phyloP scores from a whole-genome alignment of 2,329 filamentous ascomycete genomes.

The Aspergillus ochraceus region DNA sequence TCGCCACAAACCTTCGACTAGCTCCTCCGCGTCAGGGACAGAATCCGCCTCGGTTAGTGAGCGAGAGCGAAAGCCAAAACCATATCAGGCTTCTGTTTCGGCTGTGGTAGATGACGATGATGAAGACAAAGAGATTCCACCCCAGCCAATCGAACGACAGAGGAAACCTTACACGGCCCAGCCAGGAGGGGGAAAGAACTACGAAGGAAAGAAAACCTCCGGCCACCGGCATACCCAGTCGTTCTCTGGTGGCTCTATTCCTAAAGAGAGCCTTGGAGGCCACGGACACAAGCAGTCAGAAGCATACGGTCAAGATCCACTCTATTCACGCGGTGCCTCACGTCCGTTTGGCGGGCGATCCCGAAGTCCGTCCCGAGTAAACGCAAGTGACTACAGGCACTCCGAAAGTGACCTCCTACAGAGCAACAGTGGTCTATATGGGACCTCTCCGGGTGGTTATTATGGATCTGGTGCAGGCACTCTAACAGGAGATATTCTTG shows the following conservation, averaged over 20 bases:
- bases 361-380: constrained; percentile 35
- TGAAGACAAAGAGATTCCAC: constrained; percentile 41
- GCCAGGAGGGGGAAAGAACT: constrained; percentile 60
- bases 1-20: constrained; percentile 25
- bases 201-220: constrained; percentile 40
- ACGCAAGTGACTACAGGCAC: constrained; percentile 32
- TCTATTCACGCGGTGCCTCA: constrained; percentile 24
- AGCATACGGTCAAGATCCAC: constrained; percentile 40
- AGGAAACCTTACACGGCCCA: constrained; percentile 64
- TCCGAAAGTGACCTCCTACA: constrained; percentile 36
- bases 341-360: constrained; percentile 18
- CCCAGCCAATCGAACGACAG: constrained; percentile 62
- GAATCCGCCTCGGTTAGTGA: constrained; percentile 28
- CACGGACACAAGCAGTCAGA: constrained; percentile 59
- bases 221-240: constrained; percentile 24
- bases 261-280: constrained; percentile 58
- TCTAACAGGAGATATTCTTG: constrained; percentile 23
- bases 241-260: constrained; percentile 42
- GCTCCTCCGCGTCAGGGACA: constrained; percentile 17
- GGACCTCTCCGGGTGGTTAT: constrained; percentile 22
- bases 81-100: constrained; percentile 36
- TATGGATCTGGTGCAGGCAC: constrained; percentile 23
- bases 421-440: constrained; percentile 24
- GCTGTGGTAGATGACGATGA: constrained; percentile 42
- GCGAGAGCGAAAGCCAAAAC: constrained; percentile 42